Evolutionary conservation across 345 rosid species (phyloP).

Genomic region (Salix arbutifolia): DNA sequence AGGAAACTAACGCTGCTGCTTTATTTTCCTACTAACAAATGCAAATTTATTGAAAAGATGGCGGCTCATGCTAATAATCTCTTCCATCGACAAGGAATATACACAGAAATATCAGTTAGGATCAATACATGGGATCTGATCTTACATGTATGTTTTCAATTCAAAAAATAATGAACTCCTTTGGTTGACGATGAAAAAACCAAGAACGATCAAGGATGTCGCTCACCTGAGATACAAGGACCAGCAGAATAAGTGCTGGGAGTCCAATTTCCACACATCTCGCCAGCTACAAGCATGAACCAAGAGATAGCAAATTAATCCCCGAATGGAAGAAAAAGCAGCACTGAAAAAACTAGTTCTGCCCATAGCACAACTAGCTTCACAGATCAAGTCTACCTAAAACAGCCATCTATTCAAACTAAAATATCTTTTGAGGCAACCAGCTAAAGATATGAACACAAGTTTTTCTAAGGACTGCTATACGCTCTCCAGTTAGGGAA

Average conservation of each 20-base stretch:
- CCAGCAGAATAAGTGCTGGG: conserved; percentile 61
- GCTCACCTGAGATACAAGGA: conserved; percentile 73
- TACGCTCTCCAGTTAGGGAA: background rate
- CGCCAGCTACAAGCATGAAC: conserved; percentile 50
- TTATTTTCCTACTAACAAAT: too few relatives aligned
- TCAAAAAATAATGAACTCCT: background rate
- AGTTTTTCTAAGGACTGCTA: background rate
- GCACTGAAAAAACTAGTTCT: background rate
- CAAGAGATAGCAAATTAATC: background rate
- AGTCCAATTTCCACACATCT: conserved; percentile 80
- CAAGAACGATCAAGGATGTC: background rate
- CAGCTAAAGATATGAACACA: background rate
- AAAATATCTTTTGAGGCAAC: background rate
- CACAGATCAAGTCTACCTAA: background rate
- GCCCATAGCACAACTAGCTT: background rate
- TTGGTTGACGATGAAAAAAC: background rate
- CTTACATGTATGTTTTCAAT: background rate
- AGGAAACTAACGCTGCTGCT: background rate
- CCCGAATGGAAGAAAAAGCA: background rate
- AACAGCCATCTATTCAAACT: background rate
- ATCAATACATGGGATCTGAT: background rate
- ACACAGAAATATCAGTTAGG: background rate
- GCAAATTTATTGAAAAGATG: too few relatives aligned
- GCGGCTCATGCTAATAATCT: background rate
- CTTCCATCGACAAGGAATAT: background rate